phyloP scores from a whole-genome alignment of 345 rosid genomes.

The Eucalyptus urophylla region DNA sequence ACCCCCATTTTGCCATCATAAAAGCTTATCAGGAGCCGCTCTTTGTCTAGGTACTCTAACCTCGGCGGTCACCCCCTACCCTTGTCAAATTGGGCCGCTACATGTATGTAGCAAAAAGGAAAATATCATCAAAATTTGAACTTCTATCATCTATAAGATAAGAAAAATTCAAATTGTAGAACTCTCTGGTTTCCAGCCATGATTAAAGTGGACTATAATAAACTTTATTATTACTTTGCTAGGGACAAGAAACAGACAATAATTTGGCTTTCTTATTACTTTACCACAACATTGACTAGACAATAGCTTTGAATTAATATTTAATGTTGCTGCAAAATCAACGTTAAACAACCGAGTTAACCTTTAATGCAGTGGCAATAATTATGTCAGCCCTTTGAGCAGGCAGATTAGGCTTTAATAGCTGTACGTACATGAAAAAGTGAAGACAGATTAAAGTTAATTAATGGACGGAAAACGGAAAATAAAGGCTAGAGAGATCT shows the following conservation, averaged over 20 bases:
- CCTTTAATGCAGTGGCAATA: neutral
- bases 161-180: neutral
- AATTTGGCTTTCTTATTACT: neutral
- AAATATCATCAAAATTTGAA: neutral
- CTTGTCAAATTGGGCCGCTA: neutral
- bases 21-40: too few relatives aligned
- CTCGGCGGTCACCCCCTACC: neutral
- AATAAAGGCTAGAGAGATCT: neutral
- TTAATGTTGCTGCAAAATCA: neutral
- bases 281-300: neutral
- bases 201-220: neutral
- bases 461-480: neutral
- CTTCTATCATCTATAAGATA: neutral
- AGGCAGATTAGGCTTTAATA: neutral
- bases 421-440: neutral
- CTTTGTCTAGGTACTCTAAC: neutral
- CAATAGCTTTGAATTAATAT: neutral
- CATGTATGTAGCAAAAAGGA: neutral
- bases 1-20: neutral
- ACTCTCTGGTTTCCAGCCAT: neutral
- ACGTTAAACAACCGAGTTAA: neutral
- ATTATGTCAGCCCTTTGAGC: neutral
- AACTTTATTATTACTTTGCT: neutral
- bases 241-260: neutral
- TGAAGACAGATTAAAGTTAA: neutral